Evolutionary conservation across 2,329 filamentous ascomycete genomes (phyloP).

Genomic region (Trichoderma pleuroti): DNA sequence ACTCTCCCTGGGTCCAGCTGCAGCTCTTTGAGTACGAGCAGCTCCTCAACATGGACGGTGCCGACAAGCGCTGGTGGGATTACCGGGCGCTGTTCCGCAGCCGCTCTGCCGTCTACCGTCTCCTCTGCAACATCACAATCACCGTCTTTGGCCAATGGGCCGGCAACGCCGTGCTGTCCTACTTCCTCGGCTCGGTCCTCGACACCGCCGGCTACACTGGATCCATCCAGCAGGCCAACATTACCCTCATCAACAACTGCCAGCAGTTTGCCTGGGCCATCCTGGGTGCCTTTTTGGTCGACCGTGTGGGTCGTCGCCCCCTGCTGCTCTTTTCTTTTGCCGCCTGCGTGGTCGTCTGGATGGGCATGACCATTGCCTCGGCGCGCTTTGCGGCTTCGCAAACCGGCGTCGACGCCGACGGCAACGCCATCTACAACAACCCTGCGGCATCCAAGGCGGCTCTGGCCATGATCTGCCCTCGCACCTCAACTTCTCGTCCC

Average conservation of each 20-base stretch:
- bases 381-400: conserved; percentile 35
- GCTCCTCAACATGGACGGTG: conserved; percentile 40
- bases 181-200: conserved; percentile 49
- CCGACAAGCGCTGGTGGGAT: conserved; percentile 48
- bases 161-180: conserved; percentile 42
- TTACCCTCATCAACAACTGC: conserved; percentile 50
- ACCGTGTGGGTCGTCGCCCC: conserved; percentile 50
- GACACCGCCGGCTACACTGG: conserved; percentile 47
- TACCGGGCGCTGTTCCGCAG: conserved; percentile 44
- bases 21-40: conserved; percentile 44
- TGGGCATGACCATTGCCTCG: conserved; percentile 48
- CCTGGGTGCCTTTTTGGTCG: conserved; percentile 48
- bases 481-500: conserved; percentile 26
- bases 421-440: conserved; percentile 31
- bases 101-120: conserved; percentile 36
- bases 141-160: conserved; percentile 44
- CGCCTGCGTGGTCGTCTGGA: conserved; percentile 47
- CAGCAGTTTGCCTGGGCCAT: conserved; percentile 49
- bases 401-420: conserved; percentile 29
- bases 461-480: conserved; percentile 46
- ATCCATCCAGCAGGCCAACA: conserved; percentile 40
- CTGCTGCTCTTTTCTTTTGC: conserved; percentile 49
- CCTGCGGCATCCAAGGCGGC: conserved; percentile 42
- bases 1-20: conserved; percentile 45
- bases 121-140: conserved; percentile 38